Percentiles rank a stretch among this genome's conserved stretches.
Evolutionary conservation across 1,284 basidiomycete genomes (phyloP).

Genomic region (Hymenochaete sp.): DNA sequence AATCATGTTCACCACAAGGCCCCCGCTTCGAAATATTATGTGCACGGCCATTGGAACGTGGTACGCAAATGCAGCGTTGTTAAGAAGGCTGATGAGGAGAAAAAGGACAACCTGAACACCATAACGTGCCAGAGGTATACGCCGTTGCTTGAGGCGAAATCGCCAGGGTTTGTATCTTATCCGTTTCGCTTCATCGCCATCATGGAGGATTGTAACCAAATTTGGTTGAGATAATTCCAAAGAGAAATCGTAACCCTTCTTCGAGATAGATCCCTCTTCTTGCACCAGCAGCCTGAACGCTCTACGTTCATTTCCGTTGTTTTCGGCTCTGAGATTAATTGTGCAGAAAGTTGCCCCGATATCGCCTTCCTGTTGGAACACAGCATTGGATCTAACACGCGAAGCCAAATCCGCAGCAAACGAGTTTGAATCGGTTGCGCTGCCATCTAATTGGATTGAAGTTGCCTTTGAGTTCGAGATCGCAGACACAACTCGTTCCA

Average conservation of each 20-base stretch:
- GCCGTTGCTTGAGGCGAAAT: slow-evolving; percentile 44
- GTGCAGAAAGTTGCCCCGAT: neutral
- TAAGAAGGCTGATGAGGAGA: slow-evolving; percentile 73
- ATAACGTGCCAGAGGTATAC: slow-evolving; percentile 72
- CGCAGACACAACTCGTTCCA: slow-evolving; percentile 4
- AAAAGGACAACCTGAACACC: slow-evolving; percentile 78
- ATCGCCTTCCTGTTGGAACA: neutral
- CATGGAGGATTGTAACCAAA: slow-evolving; percentile 8
- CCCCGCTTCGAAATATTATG: slow-evolving; percentile 90
- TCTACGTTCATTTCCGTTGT: neutral
- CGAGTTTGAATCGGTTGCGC: neutral
- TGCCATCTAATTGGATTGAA: slow-evolving; percentile 1
- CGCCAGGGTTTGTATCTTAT: slow-evolving; percentile 24
- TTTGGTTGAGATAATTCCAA: slow-evolving; percentile 12
- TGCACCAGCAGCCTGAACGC: slow-evolving; percentile 10
- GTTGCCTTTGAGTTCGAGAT: neutral
- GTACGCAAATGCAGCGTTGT: slow-evolving; percentile 86
- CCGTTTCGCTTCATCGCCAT: too few species aligned
- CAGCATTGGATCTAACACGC: neutral
- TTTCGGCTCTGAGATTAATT: neutral
- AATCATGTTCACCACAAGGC: slow-evolving; percentile 74
- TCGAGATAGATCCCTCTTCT: neutral
- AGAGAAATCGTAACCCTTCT: slow-evolving; percentile 9
- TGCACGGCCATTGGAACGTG: slow-evolving; percentile 87
- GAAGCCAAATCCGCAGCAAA: slow-evolving; percentile 5